Conservation (phyloP, 805 yeast genomes). For the Ogataea paradorogensis region DNA sequence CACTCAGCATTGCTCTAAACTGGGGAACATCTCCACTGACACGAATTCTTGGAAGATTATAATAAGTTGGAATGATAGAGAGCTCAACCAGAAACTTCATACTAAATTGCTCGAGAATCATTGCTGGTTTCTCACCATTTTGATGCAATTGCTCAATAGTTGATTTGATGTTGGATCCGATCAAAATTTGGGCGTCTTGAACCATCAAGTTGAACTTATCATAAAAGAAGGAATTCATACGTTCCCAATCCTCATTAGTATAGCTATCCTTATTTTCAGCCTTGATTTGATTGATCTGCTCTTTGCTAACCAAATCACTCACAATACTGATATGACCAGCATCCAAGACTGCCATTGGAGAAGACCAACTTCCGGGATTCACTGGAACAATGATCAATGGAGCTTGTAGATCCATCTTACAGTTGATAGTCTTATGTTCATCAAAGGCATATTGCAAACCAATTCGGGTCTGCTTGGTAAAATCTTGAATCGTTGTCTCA, state of each 20-base stretch:
- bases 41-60: slow-evolving; percentile 66
- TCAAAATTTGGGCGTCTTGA: slow-evolving; percentile 82
- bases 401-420: slow-evolving; percentile 87
- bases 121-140: slow-evolving; percentile 44
- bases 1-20: slow-evolving; percentile 71
- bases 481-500: slow-evolving; percentile 88
- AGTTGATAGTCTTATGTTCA: slow-evolving; percentile 87
- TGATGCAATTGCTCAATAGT: slow-evolving; percentile 71
- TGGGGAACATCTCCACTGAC: slow-evolving; percentile 76
- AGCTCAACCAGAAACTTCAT: slow-evolving; percentile 73
- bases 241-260: slow-evolving; percentile 68
- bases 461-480: slow-evolving; percentile 83
- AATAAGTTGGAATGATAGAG: slow-evolving; percentile 81
- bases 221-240: slow-evolving; percentile 76
- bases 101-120: slow-evolving; percentile 72
- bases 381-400: slow-evolving; percentile 87
- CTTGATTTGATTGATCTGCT: slow-evolving; percentile 65
- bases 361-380: slow-evolving; percentile 70
- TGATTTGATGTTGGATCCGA: slow-evolving; percentile 77
- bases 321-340: slow-evolving; percentile 90
- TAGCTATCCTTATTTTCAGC: slow-evolving; percentile 54
- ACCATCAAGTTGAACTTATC: slow-evolving; percentile 77
- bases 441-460: slow-evolving; percentile 92
- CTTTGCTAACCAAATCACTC: slow-evolving; percentile 76
- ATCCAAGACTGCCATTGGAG: slow-evolving; percentile 89